Conservation (phyloP, 2,329 filamentous ascomycete genomes). For the Phialemoniopsis sp. region DNA sequence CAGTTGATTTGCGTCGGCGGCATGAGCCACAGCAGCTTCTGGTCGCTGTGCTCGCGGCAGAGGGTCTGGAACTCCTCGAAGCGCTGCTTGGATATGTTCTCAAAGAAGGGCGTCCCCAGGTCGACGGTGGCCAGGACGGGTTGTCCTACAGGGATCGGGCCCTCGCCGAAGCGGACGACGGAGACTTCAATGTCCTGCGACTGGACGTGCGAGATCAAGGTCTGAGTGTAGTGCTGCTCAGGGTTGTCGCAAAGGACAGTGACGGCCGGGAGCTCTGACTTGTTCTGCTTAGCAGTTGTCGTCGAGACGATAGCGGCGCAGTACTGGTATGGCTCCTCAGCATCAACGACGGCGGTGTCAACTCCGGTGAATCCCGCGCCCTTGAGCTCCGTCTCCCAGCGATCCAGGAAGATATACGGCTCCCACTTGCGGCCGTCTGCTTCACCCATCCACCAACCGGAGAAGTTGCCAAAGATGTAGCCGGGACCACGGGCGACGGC, state of each 20-base stretch:
- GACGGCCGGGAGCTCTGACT: background rate
- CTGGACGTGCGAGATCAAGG: background rate
- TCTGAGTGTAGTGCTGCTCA: too few relatives aligned
- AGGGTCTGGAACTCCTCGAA: background rate
- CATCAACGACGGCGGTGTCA: constrained; percentile 6
- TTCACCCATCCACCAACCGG: too few relatives aligned
- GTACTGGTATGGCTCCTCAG: constrained; percentile 2
- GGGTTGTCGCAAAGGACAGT: background rate
- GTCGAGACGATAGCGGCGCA: background rate
- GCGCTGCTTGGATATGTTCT: background rate
- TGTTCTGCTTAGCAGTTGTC: background rate
- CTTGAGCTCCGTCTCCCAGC: constrained; percentile 10
- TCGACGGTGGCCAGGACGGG: constrained; percentile 3
- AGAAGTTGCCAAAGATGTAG: background rate
- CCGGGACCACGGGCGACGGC: constrained; percentile 9
- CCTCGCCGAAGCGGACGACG: constrained; percentile 20
- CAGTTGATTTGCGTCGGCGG: constrained; percentile 4
- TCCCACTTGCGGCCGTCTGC: background rate
- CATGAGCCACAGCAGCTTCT: constrained; percentile 3
- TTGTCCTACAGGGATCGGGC: constrained; percentile 20
- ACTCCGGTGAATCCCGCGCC: constrained; percentile 6
- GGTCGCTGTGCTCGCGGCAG: too few relatives aligned
- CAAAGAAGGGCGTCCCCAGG: constrained; percentile 3
- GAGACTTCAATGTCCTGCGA: background rate
- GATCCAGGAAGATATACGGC: constrained; percentile 7